Evolutionary conservation across 2,329 filamentous ascomycete genomes (phyloP).

Genomic region (Arachnomyces sp.): DNA sequence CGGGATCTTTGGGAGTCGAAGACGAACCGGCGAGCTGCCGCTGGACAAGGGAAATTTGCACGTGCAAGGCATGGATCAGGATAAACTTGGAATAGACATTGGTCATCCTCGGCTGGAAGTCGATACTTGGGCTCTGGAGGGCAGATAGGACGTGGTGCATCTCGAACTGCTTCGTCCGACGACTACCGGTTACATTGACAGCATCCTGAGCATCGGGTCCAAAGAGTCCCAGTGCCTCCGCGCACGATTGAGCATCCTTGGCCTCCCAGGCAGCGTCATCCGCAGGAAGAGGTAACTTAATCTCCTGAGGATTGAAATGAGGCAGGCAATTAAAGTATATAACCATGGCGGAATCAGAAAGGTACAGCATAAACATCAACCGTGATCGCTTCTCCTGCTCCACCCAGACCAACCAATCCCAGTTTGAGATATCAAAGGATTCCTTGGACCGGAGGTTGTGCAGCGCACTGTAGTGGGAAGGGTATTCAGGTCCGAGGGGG

Average conservation of each 20-base stretch:
- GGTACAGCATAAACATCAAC: slow-evolving; percentile 57
- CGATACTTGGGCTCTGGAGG: slow-evolving; percentile 51
- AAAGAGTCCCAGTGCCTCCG: slow-evolving; percentile 56
- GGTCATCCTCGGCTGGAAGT: slow-evolving; percentile 58
- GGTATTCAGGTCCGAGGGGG: slow-evolving; percentile 41
- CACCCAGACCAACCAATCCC: slow-evolving; percentile 61
- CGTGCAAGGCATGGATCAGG: slow-evolving; percentile 60
- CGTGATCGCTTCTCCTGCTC: slow-evolving; percentile 64
- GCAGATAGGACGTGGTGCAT: slow-evolving; percentile 55
- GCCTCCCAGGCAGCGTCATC: slow-evolving; percentile 72
- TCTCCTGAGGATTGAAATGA: slow-evolving; percentile 56
- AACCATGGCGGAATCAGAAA: slow-evolving; percentile 57
- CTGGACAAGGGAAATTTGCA: slow-evolving; percentile 52
- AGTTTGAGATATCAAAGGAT: slow-evolving; percentile 44
- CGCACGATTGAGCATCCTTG: slow-evolving; percentile 50
- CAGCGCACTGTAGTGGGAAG: slow-evolving; percentile 49
- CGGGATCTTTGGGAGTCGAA: slow-evolving; percentile 7
- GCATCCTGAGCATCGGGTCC: slow-evolving; percentile 49
- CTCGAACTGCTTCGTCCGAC: slow-evolving; percentile 57
- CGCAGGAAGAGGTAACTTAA: slow-evolving; percentile 60
- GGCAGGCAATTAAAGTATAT: slow-evolving; percentile 65
- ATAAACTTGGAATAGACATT: slow-evolving; percentile 70
- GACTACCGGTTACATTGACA: slow-evolving; percentile 55
- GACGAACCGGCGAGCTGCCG: slow-evolving; percentile 31
- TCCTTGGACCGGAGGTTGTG: slow-evolving; percentile 49